Conservation (phyloP, 2,329 filamentous ascomycete genomes). For the Epichloe typhina region DNA sequence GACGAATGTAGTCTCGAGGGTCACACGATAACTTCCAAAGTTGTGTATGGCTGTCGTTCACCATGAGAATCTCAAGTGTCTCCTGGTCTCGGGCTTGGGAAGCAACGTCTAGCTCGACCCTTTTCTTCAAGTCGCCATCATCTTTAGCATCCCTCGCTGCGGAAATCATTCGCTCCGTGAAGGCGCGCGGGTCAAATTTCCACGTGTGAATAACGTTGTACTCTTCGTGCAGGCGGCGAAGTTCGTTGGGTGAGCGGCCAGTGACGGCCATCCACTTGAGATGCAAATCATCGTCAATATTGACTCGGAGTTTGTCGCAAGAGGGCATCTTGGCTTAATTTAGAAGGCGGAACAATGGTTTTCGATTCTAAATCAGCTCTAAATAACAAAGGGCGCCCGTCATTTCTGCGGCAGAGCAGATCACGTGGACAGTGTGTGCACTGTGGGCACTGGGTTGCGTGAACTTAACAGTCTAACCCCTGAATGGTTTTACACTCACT, state of each 20-base stretch:
- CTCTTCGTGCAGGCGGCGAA: not conserved
- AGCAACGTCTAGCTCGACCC: not conserved
- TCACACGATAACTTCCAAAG: not conserved
- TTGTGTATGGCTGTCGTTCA: not conserved
- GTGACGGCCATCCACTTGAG: not conserved
- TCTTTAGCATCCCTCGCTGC: not conserved
- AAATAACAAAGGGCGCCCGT: too few relatives aligned
- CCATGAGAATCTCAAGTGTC: not conserved
- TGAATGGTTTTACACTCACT: too few relatives aligned
- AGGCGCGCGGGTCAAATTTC: not conserved
- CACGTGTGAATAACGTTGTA: not conserved
- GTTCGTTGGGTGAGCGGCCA: not conserved
- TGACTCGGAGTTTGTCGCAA: not conserved
- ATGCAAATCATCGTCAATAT: not conserved
- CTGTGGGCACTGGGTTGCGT: not conserved
- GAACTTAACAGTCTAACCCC: not conserved
- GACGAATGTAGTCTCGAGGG: not conserved
- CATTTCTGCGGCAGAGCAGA: too few relatives aligned
- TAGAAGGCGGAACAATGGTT: not conserved
- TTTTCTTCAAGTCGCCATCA: not conserved
- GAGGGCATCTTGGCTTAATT: not conserved
- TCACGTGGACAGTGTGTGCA: not conserved
- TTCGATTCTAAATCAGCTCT: not conserved
- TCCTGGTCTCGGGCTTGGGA: not conserved
- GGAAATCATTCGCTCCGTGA: not conserved